Conservation (phyloP, 1,284 basidiomycete genomes). For the Volvariella volvacea region DNA sequence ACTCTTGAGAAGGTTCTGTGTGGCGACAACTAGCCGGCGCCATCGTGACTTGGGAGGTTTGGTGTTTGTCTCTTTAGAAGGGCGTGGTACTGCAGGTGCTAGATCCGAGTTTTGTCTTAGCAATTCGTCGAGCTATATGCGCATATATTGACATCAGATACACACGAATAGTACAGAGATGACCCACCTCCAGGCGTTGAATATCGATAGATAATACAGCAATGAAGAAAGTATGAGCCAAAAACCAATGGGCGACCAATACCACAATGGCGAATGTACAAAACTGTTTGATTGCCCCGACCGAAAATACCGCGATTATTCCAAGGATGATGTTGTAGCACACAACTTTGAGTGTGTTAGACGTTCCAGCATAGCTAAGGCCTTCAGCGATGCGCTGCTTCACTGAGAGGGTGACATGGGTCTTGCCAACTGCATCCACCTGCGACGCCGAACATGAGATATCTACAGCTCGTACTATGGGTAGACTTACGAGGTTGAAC, state of each 20-base stretch:
- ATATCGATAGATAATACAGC: conserved; percentile 89
- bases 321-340: conserved; percentile 82
- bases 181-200: conserved; percentile 74
- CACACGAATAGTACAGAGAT: conserved; percentile 1
- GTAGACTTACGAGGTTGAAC: conserved; percentile 75
- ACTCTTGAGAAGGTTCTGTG: conserved; percentile 54
- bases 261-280: conserved; percentile 93
- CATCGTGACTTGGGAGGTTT: conserved; percentile 32
- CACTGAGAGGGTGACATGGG: conserved; percentile 85
- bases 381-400: conserved; percentile 91
- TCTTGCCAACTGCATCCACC: conserved; percentile 87
- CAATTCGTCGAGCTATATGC: conserved; percentile 63
- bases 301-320: conserved; percentile 71
- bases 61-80: conserved; percentile 19
- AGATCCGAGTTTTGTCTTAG: conserved; percentile 59
- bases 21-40: conserved; percentile 33
- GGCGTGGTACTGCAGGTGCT: conserved; percentile 28
- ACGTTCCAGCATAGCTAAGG: conserved; percentile 80
- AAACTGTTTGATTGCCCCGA: conserved; percentile 86
- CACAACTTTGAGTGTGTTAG: conserved; percentile 88
- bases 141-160: conserved; percentile 1
- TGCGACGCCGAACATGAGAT: conserved; percentile 20
- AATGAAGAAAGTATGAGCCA: conserved; percentile 89
- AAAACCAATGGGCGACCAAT: conserved; percentile 92
- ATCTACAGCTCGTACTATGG: conserved; percentile 4